Evolutionary conservation across 768 basidiomycete species (phyloP).

Genomic region (Mycena polygramma): DNA sequence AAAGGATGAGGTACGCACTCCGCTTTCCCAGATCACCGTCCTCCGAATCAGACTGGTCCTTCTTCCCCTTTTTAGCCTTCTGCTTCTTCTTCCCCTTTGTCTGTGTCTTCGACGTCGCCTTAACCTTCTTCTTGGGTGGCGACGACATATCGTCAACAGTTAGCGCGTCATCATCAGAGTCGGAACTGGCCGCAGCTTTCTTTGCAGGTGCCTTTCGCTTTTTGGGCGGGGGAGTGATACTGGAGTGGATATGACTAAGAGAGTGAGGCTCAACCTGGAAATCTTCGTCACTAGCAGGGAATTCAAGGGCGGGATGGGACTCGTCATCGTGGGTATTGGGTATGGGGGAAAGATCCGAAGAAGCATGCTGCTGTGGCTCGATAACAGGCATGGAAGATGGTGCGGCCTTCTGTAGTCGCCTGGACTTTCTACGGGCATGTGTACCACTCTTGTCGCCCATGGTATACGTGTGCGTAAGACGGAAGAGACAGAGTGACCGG

Average conservation of each 20-base stretch:
- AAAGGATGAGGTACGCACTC: background rate
- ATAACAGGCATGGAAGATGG: background rate
- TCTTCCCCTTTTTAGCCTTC: conserved; percentile 6
- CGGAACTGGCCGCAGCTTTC: too few relatives aligned
- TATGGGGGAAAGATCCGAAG: background rate
- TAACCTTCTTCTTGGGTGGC: too few relatives aligned
- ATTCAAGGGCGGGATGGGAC: background rate
- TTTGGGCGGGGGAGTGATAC: background rate
- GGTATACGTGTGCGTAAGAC: conserved; percentile 1
- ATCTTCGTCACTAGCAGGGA: background rate
- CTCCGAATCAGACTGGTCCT: too few relatives aligned
- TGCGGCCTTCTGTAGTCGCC: conserved; percentile 5
- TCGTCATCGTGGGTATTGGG: background rate
- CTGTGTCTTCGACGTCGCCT: too few relatives aligned
- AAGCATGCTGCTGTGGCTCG: background rate
- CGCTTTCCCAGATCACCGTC: background rate
- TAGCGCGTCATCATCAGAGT: too few relatives aligned
- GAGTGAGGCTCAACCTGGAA: too few relatives aligned
- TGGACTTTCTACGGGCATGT: conserved; percentile 4
- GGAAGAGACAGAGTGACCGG: too few relatives aligned
- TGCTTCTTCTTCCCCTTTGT: background rate
- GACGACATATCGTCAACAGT: too few relatives aligned
- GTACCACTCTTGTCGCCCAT: background rate
- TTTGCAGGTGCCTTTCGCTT: conserved; percentile 3
- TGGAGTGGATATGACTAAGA: background rate